A percentile compares a stretch with the other conserved stretches of the same genome.
Conservation (phyloP, 108 stramenopile species). For the Schizochytrium sp. region DNA sequence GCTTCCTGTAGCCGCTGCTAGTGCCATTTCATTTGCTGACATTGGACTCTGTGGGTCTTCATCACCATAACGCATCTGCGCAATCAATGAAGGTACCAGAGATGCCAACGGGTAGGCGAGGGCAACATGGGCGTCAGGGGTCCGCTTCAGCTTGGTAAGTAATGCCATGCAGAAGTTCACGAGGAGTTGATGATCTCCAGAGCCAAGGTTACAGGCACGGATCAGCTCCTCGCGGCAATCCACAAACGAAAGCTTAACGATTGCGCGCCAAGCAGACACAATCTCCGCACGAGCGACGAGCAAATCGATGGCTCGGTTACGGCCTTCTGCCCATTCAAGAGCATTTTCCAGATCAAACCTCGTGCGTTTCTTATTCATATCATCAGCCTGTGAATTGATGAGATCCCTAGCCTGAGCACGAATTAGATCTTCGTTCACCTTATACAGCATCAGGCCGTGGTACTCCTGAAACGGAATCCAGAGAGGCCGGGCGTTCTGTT, state of each 20-base stretch:
- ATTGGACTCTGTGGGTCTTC: not conserved
- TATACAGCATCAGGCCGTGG: constrained; percentile 1
- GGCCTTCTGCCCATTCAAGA: not conserved
- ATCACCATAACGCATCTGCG: constrained; percentile 34
- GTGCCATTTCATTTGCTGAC: constrained; percentile 23
- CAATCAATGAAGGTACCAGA: constrained; percentile 21
- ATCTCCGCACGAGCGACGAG: constrained; percentile 22
- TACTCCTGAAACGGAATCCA: constrained; percentile 37
- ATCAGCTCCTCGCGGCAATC: constrained; percentile 60
- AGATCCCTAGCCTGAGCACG: no score
- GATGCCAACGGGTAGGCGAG: constrained; percentile 36
- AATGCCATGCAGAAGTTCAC: not conserved
- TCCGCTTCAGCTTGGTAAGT: not conserved
- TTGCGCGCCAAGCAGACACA: constrained; percentile 18
- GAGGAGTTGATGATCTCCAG: constrained; percentile 14
- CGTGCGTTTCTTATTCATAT: no score
- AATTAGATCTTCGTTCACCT: not conserved
- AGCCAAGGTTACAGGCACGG: not conserved
- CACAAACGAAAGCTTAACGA: constrained; percentile 39
- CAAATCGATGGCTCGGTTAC: not conserved
- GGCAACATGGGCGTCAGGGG: constrained; percentile 3
- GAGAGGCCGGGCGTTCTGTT: not conserved
- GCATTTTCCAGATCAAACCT: not conserved
- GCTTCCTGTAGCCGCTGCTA: constrained; percentile 48
- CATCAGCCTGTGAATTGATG: no score